phyloP scores from a whole-genome alignment of 176 grass and related monocot species.

The Poa pratensis region DNA sequence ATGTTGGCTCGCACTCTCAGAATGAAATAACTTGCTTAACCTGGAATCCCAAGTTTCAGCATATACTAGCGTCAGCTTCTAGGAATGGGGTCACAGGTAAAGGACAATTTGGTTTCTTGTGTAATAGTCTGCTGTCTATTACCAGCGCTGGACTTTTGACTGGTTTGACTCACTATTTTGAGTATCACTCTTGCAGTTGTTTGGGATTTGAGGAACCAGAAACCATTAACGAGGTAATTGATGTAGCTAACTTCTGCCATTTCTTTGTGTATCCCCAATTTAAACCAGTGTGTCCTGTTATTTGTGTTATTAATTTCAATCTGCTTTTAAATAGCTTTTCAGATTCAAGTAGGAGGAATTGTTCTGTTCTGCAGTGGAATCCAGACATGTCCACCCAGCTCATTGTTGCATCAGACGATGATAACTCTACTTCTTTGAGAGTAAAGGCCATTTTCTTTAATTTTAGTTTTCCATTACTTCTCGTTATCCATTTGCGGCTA shows the following conservation, averaged over 20 bases:
- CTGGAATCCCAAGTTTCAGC: slow-evolving; percentile 97
- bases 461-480: neutral
- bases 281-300: neutral
- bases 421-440: slow-evolving; percentile 85
- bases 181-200: slow-evolving; percentile 70
- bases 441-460: slow-evolving; percentile 57
- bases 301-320: slow-evolving; percentile 31
- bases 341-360: slow-evolving; percentile 84
- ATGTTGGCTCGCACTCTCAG: slow-evolving; percentile 87
- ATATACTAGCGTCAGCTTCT: slow-evolving; percentile 87
- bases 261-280: slow-evolving; percentile 13
- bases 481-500: neutral
- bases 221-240: slow-evolving; percentile 85
- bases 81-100: slow-evolving; percentile 94
- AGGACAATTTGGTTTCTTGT: slow-evolving; percentile 14
- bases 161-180: slow-evolving; percentile 38
- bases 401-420: slow-evolving; percentile 96
- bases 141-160: neutral
- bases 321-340: slow-evolving; percentile 70
- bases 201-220: slow-evolving; percentile 95
- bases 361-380: slow-evolving; percentile 99
- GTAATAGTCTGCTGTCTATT: slow-evolving; percentile 14
- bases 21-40: slow-evolving; percentile 90
- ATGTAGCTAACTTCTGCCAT: slow-evolving; percentile 12
- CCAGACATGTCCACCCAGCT: slow-evolving; percentile 93